These are phyloP conservation scores for Nepenthes gracilis DNA, from an alignment of 148 eudicot species.

Conservation along the genomic window DNA sequence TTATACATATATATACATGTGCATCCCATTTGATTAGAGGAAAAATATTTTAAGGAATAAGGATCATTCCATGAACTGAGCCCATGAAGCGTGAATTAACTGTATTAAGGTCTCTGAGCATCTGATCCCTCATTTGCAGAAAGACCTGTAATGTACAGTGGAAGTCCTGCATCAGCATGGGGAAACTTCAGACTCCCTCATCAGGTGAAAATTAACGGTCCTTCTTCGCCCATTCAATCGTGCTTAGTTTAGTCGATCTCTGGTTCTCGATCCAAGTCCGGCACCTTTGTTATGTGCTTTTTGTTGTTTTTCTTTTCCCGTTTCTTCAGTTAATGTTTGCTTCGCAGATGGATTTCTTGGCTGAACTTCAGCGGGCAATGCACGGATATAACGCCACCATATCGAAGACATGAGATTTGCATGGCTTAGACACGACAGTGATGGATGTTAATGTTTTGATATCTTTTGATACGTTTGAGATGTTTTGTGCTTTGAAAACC, in stretches of 20 bases:
- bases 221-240: no score
- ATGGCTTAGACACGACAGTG: no score
- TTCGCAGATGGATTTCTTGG: slow-evolving; percentile 39
- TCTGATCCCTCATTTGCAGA: slow-evolving; percentile 24
- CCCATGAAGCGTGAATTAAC: no score
- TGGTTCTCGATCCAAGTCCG: neutral
- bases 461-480: no score
- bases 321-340: slow-evolving; percentile 29
- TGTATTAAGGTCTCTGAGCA: no score
- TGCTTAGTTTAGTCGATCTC: neutral
- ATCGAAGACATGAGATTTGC: neutral
- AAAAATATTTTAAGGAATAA: no score
- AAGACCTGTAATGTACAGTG: slow-evolving; percentile 60
- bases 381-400: slow-evolving; percentile 17
- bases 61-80: no score
- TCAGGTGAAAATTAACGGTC: slow-evolving; percentile 29
- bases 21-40: no score
- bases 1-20: no score
- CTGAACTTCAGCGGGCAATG: slow-evolving; percentile 52
- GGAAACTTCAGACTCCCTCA: slow-evolving; percentile 60
- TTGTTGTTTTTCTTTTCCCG: neutral
- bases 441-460: no score
- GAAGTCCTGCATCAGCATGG: slow-evolving; percentile 55
- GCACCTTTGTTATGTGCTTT: slow-evolving; percentile 1
- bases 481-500: no score